Evolutionary conservation across 345 rosid species (phyloP), one percentile per base, ranked within the genome.

Genomic region (Hypericum androsaemum): DNA sequence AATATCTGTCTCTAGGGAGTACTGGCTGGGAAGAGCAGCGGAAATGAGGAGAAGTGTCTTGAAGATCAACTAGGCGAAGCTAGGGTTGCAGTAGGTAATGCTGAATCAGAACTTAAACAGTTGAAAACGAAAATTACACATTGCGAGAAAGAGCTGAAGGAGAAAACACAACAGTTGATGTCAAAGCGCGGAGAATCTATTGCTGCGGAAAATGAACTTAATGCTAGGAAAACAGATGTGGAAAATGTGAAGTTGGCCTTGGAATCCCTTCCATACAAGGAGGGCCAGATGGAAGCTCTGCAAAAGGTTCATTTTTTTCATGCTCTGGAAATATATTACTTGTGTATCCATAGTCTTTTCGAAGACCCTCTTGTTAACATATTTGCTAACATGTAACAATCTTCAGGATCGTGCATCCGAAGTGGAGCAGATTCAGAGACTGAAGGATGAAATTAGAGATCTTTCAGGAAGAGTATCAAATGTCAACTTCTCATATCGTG

Each of bases 21-120:
- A 49, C 74, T 88, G 55, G 95, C 90, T 78, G 98, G 98, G 39
- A 92, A 92, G 68, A 88, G 94, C 67, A 83, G 76, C 62, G 95
- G 94, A 16, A 76, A 77, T 67, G 98, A 92, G 65, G 98, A 88
- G 60, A 92, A 92, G 69, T 92, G 98, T 79, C 82, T 92, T 54
- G 89, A 92, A 68, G 97, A 92, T 77, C 98, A 92, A 72, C 76
- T 92, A 50, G 79, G 66, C 59, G 98, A 88, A 73, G 97, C 97
- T 43, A 92, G 83, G 64, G 70, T 81, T 66, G 79, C 86, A 59
- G 98, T 83, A 72, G 98, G 98, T 52, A 72, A 79, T 65, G 84
- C 83, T 41, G 95, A 79, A 68, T 85, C 95, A 60, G 98, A 85
- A 69, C 51, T 85, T 74, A 85, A 75, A 63, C 97, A 83, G 68